Base-by-base conservation (phyloP, 2,329 filamentous ascomycete genomes). In the Hyphodiscus sp. region DNA sequence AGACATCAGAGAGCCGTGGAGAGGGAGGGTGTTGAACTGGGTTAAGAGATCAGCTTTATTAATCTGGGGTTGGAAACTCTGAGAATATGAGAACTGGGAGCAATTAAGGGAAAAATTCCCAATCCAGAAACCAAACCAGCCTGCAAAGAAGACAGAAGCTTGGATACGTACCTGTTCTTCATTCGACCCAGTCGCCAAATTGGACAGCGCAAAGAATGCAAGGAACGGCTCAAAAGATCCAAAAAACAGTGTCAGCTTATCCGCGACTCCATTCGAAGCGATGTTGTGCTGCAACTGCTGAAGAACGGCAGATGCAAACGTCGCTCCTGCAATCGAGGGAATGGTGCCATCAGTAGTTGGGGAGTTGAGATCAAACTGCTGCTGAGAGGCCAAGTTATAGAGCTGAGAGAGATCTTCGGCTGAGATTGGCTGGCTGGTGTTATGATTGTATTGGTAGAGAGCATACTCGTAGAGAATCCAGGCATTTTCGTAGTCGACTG, bases 1-100 rank as follows among this genome's bases (percentile, higher is more conserved):
- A 0, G 80, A 74, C 77, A 95, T 85, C 42, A 81, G 79, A 1
- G 83, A 85, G 0, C 89, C 90, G 41, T 90, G 89, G 59, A 85
- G 77, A 0, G 87, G 83, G 15, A 82, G 59, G 58, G 66, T 30
- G 55, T 65, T 45, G 65, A 73, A 76, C 82, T 49, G 81, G 67
- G 0, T 68, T 13, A 55, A 54, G 13, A 55, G 63, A 26, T 26
- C 8, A 26, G 23, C 23, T 8, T 26, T 26, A n/a, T 26, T 3
- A 26, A 3, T 4, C 23, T 26, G 23, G 23, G 8, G 8, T 26
- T 3, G 23, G 8, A 4, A 26, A 8, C 3, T 26, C 23, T 26
- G 4, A 26, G 23, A 8, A 4, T 26, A 26, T 26, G 23, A 26
- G 23, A 26, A 26, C 8, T 26, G 23, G 23, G 23, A 26, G 4